Percentiles rank a stretch among this genome's conserved stretches.
These are phyloP conservation scores for Caloboletus inedulis DNA, from an alignment of 1,284 basidiomycete species.

Conservation along the genomic window DNA sequence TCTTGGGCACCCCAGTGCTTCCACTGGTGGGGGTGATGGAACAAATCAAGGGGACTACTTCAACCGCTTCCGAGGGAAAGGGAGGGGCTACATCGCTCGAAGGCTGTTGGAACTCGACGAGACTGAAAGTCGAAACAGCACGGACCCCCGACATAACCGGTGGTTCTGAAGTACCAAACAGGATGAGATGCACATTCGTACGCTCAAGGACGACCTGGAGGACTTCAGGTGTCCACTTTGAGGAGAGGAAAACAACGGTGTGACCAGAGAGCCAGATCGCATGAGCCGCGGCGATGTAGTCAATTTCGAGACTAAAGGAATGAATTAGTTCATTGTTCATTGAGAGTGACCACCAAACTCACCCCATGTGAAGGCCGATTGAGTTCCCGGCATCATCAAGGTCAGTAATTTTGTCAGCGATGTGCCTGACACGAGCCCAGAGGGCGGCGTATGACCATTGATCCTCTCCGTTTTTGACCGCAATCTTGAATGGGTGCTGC, in stretches of 20 bases:
- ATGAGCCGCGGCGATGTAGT: conserved; percentile 28
- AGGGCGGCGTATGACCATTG: conserved; percentile 29
- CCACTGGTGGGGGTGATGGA: conserved; percentile 28
- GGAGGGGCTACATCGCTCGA: conserved; percentile 12
- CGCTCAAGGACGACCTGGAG: conserved; percentile 21
- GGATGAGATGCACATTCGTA: conserved; percentile 16
- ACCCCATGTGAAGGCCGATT: conserved; percentile 29
- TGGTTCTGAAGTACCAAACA: conserved; percentile 20
- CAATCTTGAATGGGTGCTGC: conserved; percentile 22
- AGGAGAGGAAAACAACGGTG: conserved; percentile 27
- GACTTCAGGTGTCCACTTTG: conserved; percentile 26
- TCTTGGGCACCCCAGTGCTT: conserved; percentile 29
- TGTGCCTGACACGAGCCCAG: conserved; percentile 26
- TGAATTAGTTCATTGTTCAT: not conserved
- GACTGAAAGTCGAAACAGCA: conserved; percentile 19
- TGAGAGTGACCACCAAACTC: not conserved
- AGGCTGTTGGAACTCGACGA: conserved; percentile 9
- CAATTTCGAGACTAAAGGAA: conserved; percentile 22
- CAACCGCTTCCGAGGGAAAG: conserved; percentile 12
- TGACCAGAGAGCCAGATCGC: conserved; percentile 27
- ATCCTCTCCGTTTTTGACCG: conserved; percentile 17
- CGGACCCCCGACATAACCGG: conserved; percentile 4
- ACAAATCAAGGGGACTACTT: conserved; percentile 19
- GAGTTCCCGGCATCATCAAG: conserved; percentile 15
- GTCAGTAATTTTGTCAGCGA: conserved; percentile 19